These are phyloP conservation scores for Saturnispora hagleri DNA, from an alignment of 805 yeast genomes.

Conservation along the genomic window DNA sequence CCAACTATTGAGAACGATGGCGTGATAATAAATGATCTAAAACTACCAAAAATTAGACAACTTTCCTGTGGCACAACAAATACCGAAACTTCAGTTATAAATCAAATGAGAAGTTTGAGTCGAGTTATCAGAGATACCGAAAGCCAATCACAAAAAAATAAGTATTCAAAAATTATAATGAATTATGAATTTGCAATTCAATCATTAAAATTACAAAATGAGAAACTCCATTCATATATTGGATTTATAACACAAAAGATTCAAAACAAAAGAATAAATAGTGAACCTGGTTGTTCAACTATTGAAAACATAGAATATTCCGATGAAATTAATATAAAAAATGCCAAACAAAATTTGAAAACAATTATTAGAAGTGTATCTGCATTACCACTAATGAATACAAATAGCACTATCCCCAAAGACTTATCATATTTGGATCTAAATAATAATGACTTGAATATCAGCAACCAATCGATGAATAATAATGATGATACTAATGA, in stretches of 20 bases:
- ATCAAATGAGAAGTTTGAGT: constrained; percentile 19
- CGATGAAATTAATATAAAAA: constrained; percentile 43
- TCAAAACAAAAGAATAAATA: constrained; percentile 5
- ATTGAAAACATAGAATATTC: constrained; percentile 33
- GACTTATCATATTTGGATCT: constrained; percentile 1
- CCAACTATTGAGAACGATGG: constrained; percentile 2
- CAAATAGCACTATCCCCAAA: not conserved
- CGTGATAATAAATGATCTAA: not conserved
- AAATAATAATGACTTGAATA: not conserved
- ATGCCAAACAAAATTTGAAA: constrained; percentile 36
- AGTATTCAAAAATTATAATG: constrained; percentile 38
- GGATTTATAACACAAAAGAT: constrained; percentile 46
- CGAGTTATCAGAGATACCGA: constrained; percentile 21
- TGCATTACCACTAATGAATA: constrained; percentile 11
- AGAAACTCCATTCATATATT: constrained; percentile 46
- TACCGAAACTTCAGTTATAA: not conserved
- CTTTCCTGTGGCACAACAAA: constrained; percentile 1
- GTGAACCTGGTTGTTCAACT: constrained; percentile 9
- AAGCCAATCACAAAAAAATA: constrained; percentile 17
- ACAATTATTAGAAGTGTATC: constrained; percentile 27
- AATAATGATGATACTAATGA: not conserved
- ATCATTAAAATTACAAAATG: constrained; percentile 46
- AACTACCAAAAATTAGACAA: constrained; percentile 9
- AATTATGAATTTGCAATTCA: constrained; percentile 45
- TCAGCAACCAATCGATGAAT: not conserved